phyloP scores from a whole-genome alignment of 768 basidiomycete species.

The Imleria badia region DNA sequence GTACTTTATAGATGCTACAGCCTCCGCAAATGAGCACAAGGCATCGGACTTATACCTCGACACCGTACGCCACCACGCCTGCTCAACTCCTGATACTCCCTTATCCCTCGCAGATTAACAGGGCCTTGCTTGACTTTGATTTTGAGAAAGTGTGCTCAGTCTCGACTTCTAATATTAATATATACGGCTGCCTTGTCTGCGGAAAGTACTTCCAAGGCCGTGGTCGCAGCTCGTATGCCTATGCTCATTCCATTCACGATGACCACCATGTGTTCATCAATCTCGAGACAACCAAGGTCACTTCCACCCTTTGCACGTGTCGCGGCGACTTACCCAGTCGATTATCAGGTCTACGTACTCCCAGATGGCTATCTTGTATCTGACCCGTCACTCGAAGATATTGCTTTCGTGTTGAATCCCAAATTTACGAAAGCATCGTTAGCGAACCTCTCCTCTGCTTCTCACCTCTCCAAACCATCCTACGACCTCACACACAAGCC shows the following conservation, averaged over 20 bases:
- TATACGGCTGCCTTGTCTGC: conserved; percentile 95
- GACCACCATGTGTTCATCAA: conserved; percentile 99
- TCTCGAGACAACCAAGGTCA: conserved; percentile 83
- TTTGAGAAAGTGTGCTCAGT: conserved; percentile 99
- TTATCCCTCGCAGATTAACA: conserved; percentile 69
- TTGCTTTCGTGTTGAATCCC: conserved; percentile 85
- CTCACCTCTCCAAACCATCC: conserved; percentile 66
- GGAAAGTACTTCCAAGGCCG: conserved; percentile 99
- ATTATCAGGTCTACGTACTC: conserved; percentile 84
- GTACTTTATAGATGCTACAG: conserved; percentile 27
- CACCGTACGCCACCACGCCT: conserved; percentile 58
- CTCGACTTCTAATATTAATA: conserved; percentile 94
- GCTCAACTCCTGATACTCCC: conserved; percentile 10
- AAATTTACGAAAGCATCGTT: conserved; percentile 69
- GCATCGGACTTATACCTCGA: conserved; percentile 93
- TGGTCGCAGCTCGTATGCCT: conserved; percentile 91
- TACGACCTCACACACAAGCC: conserved; percentile 82
- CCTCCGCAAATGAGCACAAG: conserved; percentile 28
- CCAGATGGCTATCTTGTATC: conserved; percentile 97
- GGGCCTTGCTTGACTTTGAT: conserved; percentile 92
- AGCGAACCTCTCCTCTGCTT: conserved; percentile 53
- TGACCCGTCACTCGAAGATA: conserved; percentile 96
- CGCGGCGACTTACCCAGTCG: conserved; percentile 14
- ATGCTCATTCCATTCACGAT: conserved; percentile 95
- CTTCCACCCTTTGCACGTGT: conserved; percentile 17